Evolutionary conservation across 2,329 filamentous ascomycete species (phyloP), one percentile per base, ranked within the genome.

Genomic region (Pyrenochaeta sp.): DNA sequence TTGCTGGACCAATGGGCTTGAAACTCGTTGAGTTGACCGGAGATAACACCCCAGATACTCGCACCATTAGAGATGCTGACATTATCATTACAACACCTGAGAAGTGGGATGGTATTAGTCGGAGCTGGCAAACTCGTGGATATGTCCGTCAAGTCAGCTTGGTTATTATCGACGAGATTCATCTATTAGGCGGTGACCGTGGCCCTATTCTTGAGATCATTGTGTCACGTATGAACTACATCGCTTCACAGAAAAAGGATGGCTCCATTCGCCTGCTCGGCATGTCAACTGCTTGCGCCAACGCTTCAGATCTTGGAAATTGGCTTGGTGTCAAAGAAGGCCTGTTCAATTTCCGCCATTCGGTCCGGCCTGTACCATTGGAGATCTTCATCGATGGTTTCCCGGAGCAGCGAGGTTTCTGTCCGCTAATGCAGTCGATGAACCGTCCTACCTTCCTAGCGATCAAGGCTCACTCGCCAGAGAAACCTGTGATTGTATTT

Each of bases 61-160:
- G 92, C 50, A 97, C 94, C 0, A 99, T 99, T 69, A 88, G 93
- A 67, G 91, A 98, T 73, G 95, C 95, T 3, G 95, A 99, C 75
- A 92, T 99, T 61, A 99, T 99, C 69, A 93, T 99, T 70, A 99
- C 95, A 0, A 99, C 96, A 0, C 96, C 95, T n/a, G 95, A 99
- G 80, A 99, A 99, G 77, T 99, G 95, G 95, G 96, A 99, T 75
- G 96, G 96, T 86, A 98, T 99, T 67, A 97, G 92, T 69, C 91
- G 95, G 86, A 96, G 92, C 72, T 99, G 96, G 95, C 93, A 98
- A 77, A 98, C 94, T 5, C 90, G 95, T 87, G 91, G 91, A 59
- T 99, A 99, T 67, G 95, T 99, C 40, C 88, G 93, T 51, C 90
- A 97, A 78, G 95, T 99, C 58, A 94, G 93, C 59, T 82, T 99